These are phyloP conservation scores for Corymbia maculata DNA, from an alignment of 345 rosid species.

Conservation along the genomic window DNA sequence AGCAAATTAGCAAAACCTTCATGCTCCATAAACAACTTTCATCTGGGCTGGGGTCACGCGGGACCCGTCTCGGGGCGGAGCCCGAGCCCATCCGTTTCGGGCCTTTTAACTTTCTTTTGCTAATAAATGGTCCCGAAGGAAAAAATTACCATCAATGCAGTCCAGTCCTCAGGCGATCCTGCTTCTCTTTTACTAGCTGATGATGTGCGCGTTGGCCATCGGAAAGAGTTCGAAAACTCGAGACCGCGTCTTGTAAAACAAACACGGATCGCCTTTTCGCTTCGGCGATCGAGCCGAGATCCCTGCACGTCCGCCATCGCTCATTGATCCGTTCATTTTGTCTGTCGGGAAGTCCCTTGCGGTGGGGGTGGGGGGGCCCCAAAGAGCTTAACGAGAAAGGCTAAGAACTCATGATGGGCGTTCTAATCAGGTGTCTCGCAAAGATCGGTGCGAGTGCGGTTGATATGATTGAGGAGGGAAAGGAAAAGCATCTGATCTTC, in stretches of 20 bases:
- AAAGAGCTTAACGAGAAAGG: not conserved
- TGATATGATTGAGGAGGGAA: not conserved
- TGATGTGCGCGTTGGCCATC: not conserved
- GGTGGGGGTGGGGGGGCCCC: not conserved
- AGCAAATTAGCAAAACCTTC: not conserved
- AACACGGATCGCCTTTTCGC: not conserved
- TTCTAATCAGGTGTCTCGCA: not conserved
- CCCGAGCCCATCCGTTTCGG: not conserved
- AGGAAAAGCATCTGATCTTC: not conserved
- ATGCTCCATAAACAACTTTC: not conserved
- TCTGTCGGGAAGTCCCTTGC: not conserved
- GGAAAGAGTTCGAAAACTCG: not conserved
- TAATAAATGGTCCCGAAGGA: not conserved
- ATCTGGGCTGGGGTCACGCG: not conserved
- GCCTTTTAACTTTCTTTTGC: not conserved
- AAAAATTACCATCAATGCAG: not conserved
- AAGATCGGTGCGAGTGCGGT: not conserved
- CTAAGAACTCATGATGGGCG: not conserved
- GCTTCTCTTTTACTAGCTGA: not conserved
- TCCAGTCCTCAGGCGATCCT: not conserved
- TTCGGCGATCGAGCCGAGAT: not conserved
- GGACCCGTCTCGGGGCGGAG: not conserved
- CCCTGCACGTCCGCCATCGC: not conserved
- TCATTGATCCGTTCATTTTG: not conserved
- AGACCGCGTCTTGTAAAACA: not conserved